Base-by-base conservation (phyloP, 1,284 basidiomycete species). In the Inonotus hispidus region DNA sequence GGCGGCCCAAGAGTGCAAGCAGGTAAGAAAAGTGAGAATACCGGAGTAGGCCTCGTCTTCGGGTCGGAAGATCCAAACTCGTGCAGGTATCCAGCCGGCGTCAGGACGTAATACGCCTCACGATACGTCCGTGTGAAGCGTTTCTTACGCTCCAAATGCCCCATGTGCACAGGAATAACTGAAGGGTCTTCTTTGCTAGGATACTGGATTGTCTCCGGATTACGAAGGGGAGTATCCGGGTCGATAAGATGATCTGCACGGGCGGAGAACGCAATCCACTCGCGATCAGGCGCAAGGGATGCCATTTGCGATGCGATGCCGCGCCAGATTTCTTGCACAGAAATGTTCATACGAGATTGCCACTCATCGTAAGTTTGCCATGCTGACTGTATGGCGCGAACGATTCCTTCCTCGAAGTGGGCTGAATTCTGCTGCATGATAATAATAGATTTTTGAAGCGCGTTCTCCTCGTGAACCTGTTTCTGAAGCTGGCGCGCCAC, bases 371-470 rank as follows among this genome's bases (percentile, higher is more conserved):
- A 99, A 1, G 95, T 98, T 66, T 91, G 85, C 96, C 96, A 99
- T 0, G 96, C 94, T 39, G 92, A 94, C 75, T 99, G 95, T 66
- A 99, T 87, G 35, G 93, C 88, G 66, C 93, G 91, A 43, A 99
- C 94, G 68, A 99, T 92, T 64, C 95, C 96, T 70, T 95, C 92
- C 75, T 98, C 96, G 68, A 99, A 99, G 73, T 97, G 91, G 23
- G 95, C 96, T 53, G 90, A 93, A 75, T 98, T 98, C 70, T 98
- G 91, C 73, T 99, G 96, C 86, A 98, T 98, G 73, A 99, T 97
- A 71, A 99, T 90, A 71, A 98, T 92, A n/a, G 90, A 93, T 74
- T 99, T 99, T 75, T 99, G 97, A 19, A 99, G 84, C 0, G 95
- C 87, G 71, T 99, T 99, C 77, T 99, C 97, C 76, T 97, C 96